Percentiles rank a stretch among this genome's conserved stretches.
Evolutionary conservation across 306 rosid species (phyloP).

Genomic region (Castanospermum australe): DNA sequence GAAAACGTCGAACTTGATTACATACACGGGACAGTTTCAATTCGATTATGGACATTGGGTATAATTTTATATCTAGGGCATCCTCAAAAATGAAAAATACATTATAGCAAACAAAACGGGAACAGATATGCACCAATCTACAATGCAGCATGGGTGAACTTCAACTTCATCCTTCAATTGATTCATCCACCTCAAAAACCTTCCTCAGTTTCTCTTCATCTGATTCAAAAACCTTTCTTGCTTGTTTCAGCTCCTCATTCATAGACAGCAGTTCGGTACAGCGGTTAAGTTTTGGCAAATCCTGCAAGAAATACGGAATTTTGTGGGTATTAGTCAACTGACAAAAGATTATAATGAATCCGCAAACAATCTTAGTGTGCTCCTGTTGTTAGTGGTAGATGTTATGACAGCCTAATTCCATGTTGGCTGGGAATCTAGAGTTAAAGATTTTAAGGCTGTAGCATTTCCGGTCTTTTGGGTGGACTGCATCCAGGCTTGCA

Average conservation of each 20-base stretch:
- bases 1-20: background rate
- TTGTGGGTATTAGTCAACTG: background rate
- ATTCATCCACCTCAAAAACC: conserved; percentile 68
- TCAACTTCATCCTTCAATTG: conserved; percentile 35
- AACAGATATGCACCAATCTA: background rate
- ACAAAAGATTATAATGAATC: conserved; percentile 2
- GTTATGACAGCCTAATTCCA: background rate
- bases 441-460: background rate
- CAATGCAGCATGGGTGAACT: background rate
- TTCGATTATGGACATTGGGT: background rate
- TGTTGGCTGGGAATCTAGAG: background rate
- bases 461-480: background rate
- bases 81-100: background rate
- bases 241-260: conserved; percentile 94
- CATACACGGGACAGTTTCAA: background rate
- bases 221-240: conserved; percentile 82
- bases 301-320: conserved; percentile 43
- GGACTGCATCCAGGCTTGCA: background rate
- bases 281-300: conserved; percentile 75
- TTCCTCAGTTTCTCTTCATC: conserved; percentile 87
- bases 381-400: background rate
- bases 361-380: background rate
- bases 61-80: background rate
- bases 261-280: conserved; percentile 79
- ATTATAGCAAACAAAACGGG: background rate